phyloP scores from a whole-genome alignment of 148 eudicot species.

The Silene latifolia region DNA sequence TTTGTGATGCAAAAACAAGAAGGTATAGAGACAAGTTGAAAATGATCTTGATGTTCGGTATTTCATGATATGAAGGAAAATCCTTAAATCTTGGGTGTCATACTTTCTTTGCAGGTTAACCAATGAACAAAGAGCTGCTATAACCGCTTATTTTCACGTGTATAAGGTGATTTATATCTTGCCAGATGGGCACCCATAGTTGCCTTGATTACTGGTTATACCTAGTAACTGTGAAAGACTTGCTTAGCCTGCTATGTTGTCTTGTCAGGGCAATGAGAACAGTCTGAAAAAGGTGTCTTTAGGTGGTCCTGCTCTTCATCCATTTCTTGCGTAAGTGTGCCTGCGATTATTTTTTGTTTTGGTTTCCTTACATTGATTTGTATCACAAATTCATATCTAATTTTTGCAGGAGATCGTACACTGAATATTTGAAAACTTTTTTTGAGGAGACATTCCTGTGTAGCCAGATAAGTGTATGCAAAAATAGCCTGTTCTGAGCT shows the following conservation, averaged over 20 bases:
- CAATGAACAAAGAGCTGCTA: slow-evolving; percentile 77
- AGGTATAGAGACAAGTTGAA: slow-evolving; percentile 39
- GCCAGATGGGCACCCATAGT: background rate
- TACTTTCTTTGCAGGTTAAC: slow-evolving; percentile 49
- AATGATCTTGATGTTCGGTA: background rate
- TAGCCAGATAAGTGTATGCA: slow-evolving; percentile 73
- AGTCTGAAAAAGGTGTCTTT: slow-evolving; percentile 59
- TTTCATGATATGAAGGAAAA: background rate
- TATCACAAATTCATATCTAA: slow-evolving; percentile 8
- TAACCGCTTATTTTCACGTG: slow-evolving; percentile 74
- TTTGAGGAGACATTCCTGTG: slow-evolving; percentile 58
- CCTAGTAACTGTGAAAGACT: background rate
- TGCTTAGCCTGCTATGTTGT: slow-evolving; percentile 5
- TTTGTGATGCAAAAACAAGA: slow-evolving; percentile 94
- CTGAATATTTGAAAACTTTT: slow-evolving; percentile 53
- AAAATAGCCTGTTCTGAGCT: background rate
- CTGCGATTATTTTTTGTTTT: background rate
- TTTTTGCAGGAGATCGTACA: slow-evolving; percentile 72
- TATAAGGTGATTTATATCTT: slow-evolving; percentile 47
- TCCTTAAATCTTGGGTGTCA: background rate
- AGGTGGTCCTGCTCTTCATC: slow-evolving; percentile 61
- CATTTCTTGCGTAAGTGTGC: slow-evolving; percentile 62
- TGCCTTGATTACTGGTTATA: background rate
- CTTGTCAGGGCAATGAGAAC: slow-evolving; percentile 68
- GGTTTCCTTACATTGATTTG: background rate